phyloP scores from a whole-genome alignment of 192 early-diverging fungal genomes.

The Coemansia sp. region DNA sequence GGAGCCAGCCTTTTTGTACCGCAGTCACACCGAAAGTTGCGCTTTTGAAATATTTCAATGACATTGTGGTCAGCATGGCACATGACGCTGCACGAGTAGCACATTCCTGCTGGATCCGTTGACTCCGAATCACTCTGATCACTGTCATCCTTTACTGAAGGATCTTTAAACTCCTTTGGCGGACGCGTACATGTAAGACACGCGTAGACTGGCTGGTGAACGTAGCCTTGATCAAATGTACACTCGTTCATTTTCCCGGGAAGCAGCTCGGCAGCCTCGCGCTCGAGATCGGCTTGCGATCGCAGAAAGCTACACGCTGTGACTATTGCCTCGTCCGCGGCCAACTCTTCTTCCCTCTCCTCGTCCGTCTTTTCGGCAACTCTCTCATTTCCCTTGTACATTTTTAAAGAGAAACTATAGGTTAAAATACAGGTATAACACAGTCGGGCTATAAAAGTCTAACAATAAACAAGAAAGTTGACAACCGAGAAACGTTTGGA shows the following conservation, averaged over 20 bases:
- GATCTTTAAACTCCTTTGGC: slow-evolving; percentile 15
- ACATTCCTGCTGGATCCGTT: slow-evolving; percentile 56
- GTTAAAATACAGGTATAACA: too few species aligned
- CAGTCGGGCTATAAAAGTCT: too few species aligned
- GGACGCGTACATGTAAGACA: slow-evolving; percentile 71
- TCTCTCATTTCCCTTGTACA: neutral
- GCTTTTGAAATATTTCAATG: slow-evolving; percentile 81
- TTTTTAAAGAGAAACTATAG: too few species aligned
- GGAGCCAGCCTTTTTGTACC: slow-evolving; percentile 55
- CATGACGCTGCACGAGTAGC: slow-evolving; percentile 77
- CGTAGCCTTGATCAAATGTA: slow-evolving; percentile 68
- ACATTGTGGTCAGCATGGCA: slow-evolving; percentile 77
- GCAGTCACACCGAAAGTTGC: slow-evolving; percentile 88
- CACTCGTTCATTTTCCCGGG: slow-evolving; percentile 74
- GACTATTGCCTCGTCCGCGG: slow-evolving; percentile 12
- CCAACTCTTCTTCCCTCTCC: neutral
- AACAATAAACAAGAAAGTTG: neutral
- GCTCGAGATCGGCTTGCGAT: slow-evolving; percentile 45
- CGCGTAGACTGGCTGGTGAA: slow-evolving; percentile 77
- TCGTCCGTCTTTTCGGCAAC: neutral
- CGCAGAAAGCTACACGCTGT: slow-evolving; percentile 35
- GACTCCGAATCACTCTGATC: neutral
- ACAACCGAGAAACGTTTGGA: too few species aligned
- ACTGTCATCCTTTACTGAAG: neutral
- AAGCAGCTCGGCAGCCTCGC: slow-evolving; percentile 53